Evolutionary conservation across 352 stramenopile species (phyloP).

Genomic region (Phytopythium cucurbitacearum): DNA sequence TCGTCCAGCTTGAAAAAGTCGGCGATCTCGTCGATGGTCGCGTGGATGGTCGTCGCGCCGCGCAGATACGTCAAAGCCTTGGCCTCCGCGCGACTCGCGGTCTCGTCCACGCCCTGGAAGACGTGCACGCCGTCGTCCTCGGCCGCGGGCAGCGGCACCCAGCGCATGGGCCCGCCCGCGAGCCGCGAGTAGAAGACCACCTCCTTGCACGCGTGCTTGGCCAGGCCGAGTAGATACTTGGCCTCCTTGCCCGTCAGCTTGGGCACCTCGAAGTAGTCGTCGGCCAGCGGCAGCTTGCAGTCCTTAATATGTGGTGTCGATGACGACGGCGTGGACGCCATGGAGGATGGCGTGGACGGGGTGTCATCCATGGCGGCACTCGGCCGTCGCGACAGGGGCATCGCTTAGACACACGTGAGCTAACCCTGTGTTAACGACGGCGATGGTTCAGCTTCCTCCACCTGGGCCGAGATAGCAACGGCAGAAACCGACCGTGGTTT

Average conservation of each 20-base stretch:
- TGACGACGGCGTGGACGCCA: not conserved
- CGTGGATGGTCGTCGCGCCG: conserved; percentile 63
- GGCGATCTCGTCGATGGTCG: conserved; percentile 74
- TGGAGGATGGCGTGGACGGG: not conserved
- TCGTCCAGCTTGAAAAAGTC: conserved; percentile 81
- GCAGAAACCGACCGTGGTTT: no score
- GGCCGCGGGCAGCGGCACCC: conserved; percentile 59
- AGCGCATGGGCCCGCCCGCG: conserved; percentile 65
- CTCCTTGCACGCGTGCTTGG: conserved; percentile 80
- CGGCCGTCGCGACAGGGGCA: no score
- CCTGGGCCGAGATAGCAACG: no score
- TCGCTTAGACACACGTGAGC: no score
- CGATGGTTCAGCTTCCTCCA: no score
- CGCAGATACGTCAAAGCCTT: conserved; percentile 65
- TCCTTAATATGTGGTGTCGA: not conserved
- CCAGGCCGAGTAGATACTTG: conserved; percentile 63
- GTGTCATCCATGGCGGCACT: no score
- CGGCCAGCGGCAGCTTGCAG: conserved; percentile 51
- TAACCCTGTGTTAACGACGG: no score
- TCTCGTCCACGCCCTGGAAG: conserved; percentile 66
- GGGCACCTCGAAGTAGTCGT: conserved; percentile 66
- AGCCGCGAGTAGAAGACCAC: conserved; percentile 81
- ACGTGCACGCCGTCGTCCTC: conserved; percentile 62
- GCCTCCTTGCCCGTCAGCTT: conserved; percentile 56
- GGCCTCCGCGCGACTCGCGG: conserved; percentile 8